Percentiles rank a stretch among this genome's conserved stretches.
phyloP scores from a whole-genome alignment of 192 early-diverging fungal genomes.

The Diversispora eburnea region DNA sequence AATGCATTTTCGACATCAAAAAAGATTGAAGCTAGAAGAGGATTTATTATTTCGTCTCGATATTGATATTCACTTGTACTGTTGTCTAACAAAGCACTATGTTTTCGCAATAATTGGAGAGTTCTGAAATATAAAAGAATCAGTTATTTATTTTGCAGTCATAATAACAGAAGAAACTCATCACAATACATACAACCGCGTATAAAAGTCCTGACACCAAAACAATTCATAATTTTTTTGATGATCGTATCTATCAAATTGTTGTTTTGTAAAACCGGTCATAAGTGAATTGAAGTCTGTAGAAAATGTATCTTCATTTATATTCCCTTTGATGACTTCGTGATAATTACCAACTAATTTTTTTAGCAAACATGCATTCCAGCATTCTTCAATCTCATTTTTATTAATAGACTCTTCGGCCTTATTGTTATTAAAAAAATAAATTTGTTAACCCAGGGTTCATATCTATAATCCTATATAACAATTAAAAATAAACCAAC shows the following conservation, averaged over 20 bases:
- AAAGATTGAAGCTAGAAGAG: constrained; percentile 17
- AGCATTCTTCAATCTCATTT: constrained; percentile 16
- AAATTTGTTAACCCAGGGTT: neutral
- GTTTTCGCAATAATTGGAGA: constrained; percentile 12
- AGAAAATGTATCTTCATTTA: constrained; percentile 10
- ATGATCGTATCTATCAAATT: constrained; percentile 14
- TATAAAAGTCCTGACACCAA: constrained; percentile 25
- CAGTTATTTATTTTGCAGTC: constrained; percentile 3
- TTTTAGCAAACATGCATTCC: constrained; percentile 16
- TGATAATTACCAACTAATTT: constrained; percentile 1
- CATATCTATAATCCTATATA: neutral
- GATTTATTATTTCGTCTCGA: constrained; percentile 21
- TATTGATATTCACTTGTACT: constrained; percentile 20
- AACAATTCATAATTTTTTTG: constrained; percentile 18
- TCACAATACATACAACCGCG: constrained; percentile 16
- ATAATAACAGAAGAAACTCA: constrained; percentile 9
- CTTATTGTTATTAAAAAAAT: constrained; percentile 8
- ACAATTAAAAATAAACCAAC: constrained; percentile 16
- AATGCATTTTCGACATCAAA: constrained; percentile 5
- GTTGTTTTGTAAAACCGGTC: neutral
- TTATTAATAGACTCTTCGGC: constrained; percentile 1
- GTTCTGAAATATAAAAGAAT: constrained; percentile 7
- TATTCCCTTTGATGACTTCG: neutral
- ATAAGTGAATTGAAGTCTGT: constrained; percentile 14
- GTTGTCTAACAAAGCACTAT: constrained; percentile 15